Conservation (phyloP, 1,284 basidiomycete species). For the Austroboletus niveus region DNA sequence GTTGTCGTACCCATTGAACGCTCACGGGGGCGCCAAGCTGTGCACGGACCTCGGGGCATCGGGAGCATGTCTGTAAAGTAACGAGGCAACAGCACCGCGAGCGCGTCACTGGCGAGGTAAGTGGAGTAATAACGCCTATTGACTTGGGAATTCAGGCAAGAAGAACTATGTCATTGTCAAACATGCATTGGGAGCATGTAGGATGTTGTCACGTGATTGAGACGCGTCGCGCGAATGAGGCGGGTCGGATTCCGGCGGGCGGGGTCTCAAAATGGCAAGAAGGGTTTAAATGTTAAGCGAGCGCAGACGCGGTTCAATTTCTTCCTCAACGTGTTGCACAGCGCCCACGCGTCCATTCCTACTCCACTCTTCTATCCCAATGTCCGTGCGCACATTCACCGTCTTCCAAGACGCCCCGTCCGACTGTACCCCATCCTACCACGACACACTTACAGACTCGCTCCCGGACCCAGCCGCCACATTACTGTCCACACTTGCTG, state of each 20-base stretch:
- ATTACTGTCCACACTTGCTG: conserved; percentile 34
- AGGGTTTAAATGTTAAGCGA: conserved; percentile 34
- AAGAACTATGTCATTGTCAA: too few relatives aligned
- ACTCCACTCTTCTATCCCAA: conserved; percentile 26
- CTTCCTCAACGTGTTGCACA: conserved; percentile 35
- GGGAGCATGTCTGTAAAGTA: background rate
- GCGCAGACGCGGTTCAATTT: conserved; percentile 16
- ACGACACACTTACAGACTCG: conserved; percentile 17
- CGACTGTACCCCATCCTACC: conserved; percentile 27
- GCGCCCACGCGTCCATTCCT: conserved; percentile 22
- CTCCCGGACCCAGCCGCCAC: conserved; percentile 35
- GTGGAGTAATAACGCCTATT: background rate
- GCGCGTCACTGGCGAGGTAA: background rate
- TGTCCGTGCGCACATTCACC: conserved; percentile 59
- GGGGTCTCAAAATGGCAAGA: conserved; percentile 32
- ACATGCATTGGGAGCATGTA: background rate
- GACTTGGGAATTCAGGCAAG: background rate
- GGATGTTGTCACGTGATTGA: conserved; percentile 20
- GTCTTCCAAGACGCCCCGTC: conserved; percentile 60
- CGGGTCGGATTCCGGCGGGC: conserved; percentile 27
- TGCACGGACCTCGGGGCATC: background rate
- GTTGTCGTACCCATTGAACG: background rate
- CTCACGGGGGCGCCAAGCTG: background rate
- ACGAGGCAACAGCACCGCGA: conserved; percentile 1
- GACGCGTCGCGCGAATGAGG: conserved; percentile 31